Base-by-base conservation (phyloP, 2,329 filamentous ascomycete species). In the Fusarium sp. region DNA sequence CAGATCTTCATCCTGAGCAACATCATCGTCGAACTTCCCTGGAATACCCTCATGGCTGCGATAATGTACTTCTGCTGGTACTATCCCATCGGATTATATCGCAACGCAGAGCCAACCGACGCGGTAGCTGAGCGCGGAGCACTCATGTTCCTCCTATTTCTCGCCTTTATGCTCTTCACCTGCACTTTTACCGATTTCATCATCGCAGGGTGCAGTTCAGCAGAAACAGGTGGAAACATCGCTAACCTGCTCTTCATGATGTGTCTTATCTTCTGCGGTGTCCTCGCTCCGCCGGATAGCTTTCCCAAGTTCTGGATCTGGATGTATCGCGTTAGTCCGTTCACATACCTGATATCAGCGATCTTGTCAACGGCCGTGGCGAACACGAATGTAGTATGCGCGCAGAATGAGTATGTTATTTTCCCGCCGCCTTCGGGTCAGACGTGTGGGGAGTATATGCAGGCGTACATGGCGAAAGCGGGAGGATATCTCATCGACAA, bases 321-420 rank as follows among this genome's bases (percentile, higher is more conserved):
- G 28, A 71, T 75, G 74, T 95, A 95, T 80, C 88, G 91, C 46
- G 81, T 94, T 48, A 93, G 91, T 1, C 93, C 94, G 0, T 92
- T 97, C 72, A 94, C 92, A 0, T 97, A 97, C 77, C 82, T 96
- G 18, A 88, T 95, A 26, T 86, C 86, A 12, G 92, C 90, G 23
- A 89, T 97, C 81, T 78, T 95, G 0, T 86, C 90, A 0, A 87
- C 87, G 1, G 92, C 88, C 5, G 81, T 97, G 8, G 91, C 92
- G 39, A 90, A 91, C 72, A 88, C 88, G 0, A 48, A 80, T 0
- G 89, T 95, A 31, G 70, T 77, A 0, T 97, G 94, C 78, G 88
- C 92, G 1, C 68, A 77, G 8, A 92, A 91, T 75, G 94, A 97
- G 77, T 85, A 88, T 63, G 82, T 93, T 23, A 76, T 80, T n/a